Evolutionary conservation across 371 early-diverging fungal species (phyloP), one percentile per base, ranked within the genome.

Genomic region (Rhizopus stolonifer): DNA sequence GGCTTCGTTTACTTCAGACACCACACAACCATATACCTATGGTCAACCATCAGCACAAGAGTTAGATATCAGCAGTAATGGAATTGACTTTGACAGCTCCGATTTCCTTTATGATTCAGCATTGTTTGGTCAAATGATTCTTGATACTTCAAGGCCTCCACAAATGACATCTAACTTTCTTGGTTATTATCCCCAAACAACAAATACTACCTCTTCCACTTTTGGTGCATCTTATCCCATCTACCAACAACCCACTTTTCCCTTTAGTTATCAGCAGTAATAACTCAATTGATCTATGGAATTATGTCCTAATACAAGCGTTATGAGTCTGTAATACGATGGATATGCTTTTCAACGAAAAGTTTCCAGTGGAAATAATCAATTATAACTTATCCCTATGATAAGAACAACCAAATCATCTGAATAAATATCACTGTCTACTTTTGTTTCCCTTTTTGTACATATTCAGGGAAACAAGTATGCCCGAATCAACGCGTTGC

Each of bases 71-170:
- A 32, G 36, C 4, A n/a, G 4, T 15, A 57, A 43, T 26, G 46
- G 61, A 4, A 65, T 69, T 18, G 70, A 75, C 43, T 75, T 69
- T 38, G 70, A 69, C 36, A 75, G 75, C 26, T 58, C 54, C 17
- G 72, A 66, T 15, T 75, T 71, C 24, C 53, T 75, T 8, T 67
- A 69, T 38, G 75, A 75, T 32, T 65, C 65, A 15, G 64, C 64
- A 1, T 48, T 75, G 13, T 75, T 75, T 55, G 77, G 77, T 9
- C 77, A 76, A 47, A 68, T 72, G 15, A 66, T 76, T 38, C 68
- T 76, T 38, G 72, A 76, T 44, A 31, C 46, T 11, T 36, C 36
- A 14, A 36, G 15, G 15, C 36, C 36, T n/a, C 14, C 36, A 15
- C 13, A 36, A n/a, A n/a, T n/a, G 14, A 36, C 36, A 36, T 6